A percentile compares a stretch with the other conserved stretches of the same genome.
Evolutionary conservation across 2,329 filamentous ascomycete species (phyloP).

Genomic region (Coniosporium tulheliwenetii): DNA sequence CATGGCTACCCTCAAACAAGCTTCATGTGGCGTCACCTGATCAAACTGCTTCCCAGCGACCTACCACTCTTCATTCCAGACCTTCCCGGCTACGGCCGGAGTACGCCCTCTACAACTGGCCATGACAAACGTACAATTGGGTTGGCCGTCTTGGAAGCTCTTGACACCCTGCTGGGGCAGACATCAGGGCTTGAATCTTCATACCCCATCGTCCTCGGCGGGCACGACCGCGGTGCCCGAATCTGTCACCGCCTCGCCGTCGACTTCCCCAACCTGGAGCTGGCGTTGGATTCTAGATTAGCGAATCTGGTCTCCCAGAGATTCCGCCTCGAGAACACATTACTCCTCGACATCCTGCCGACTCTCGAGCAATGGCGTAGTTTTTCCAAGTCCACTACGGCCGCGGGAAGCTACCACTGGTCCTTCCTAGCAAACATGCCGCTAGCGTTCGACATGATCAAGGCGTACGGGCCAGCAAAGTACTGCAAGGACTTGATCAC

Average conservation of each 20-base stretch:
- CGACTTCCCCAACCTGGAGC: slow-evolving; percentile 11
- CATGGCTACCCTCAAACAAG: slow-evolving; percentile 30
- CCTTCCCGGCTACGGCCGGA: slow-evolving; percentile 32
- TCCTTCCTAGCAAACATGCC: slow-evolving; percentile 32
- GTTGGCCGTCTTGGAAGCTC: slow-evolving; percentile 23
- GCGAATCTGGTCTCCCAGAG: slow-evolving; percentile 3
- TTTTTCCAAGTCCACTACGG: slow-evolving; percentile 21
- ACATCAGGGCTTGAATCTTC: not conserved
- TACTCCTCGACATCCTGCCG: slow-evolving; percentile 34
- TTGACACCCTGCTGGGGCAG: slow-evolving; percentile 16
- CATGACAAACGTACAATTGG: slow-evolving; percentile 26
- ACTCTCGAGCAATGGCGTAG: slow-evolving; percentile 29
- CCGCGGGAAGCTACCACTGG: slow-evolving; percentile 33
- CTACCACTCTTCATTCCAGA: slow-evolving; percentile 31
- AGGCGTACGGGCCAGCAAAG: slow-evolving; percentile 23
- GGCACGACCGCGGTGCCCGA: slow-evolving; percentile 35
- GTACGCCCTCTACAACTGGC: slow-evolving; percentile 15
- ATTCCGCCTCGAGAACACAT: slow-evolving; percentile 22
- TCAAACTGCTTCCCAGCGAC: slow-evolving; percentile 20
- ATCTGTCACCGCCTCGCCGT: slow-evolving; percentile 34
- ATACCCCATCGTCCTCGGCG: slow-evolving; percentile 26
- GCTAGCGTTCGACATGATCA: slow-evolving; percentile 27
- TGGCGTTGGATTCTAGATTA: not conserved
- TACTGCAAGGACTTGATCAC: slow-evolving; percentile 20
- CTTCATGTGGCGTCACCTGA: slow-evolving; percentile 14